Conservation (phyloP, 805 yeast genomes). For the Yarrowia osloensis region DNA sequence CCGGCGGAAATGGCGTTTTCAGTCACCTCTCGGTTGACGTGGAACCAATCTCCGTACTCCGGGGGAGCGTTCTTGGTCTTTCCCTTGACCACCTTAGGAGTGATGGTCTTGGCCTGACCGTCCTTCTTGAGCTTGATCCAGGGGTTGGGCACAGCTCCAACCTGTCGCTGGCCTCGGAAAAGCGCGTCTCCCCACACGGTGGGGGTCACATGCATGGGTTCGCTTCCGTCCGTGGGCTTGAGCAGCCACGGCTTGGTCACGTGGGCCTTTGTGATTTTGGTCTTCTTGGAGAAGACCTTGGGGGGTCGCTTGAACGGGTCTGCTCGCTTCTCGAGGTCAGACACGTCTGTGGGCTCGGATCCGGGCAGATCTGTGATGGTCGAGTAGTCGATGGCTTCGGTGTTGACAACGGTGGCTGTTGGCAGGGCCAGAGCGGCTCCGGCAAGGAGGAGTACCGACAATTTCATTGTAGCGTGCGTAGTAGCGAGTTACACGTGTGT, state of each 20-base stretch:
- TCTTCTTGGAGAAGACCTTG: constrained; percentile 25
- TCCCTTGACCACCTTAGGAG: constrained; percentile 68
- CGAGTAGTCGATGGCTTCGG: not conserved
- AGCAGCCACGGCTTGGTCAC: constrained; percentile 23
- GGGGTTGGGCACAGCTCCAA: constrained; percentile 61
- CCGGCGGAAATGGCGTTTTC: constrained; percentile 64
- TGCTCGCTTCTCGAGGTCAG: constrained; percentile 24
- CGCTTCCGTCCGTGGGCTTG: constrained; percentile 14
- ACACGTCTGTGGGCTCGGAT: constrained; percentile 13
- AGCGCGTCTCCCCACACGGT: constrained; percentile 66
- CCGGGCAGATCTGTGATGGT: constrained; percentile 23
- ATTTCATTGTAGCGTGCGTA: not conserved
- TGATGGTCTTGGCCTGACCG: constrained; percentile 78
- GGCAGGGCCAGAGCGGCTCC: constrained; percentile 5
- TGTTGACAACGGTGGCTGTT: constrained; percentile 5
- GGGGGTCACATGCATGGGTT: constrained; percentile 52
- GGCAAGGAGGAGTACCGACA: constrained; percentile 16
- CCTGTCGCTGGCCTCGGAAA: constrained; percentile 54
- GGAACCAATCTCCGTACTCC: constrained; percentile 73
- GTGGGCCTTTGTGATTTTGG: constrained; percentile 17
- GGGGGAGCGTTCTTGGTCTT: constrained; percentile 66
- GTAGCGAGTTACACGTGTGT: not conserved
- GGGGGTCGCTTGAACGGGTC: constrained; percentile 22
- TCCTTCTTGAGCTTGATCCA: constrained; percentile 79
- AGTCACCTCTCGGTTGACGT: constrained; percentile 61